Conservation (phyloP, 2,329 filamentous ascomycete genomes). For the Colletotrichum sublineola region DNA sequence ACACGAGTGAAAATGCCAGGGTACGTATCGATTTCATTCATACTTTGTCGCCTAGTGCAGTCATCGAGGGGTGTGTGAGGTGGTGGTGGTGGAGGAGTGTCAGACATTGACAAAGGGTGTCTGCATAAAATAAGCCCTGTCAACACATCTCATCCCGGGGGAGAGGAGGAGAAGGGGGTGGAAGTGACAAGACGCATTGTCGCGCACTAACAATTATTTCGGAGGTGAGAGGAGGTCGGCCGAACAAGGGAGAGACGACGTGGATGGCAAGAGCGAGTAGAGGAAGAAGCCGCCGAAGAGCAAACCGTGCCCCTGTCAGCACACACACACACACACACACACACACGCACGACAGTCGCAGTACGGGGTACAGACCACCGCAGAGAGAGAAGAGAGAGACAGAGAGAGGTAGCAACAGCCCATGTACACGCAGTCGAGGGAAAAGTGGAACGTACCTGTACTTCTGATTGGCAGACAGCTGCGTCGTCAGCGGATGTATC, state of each 20-base stretch:
- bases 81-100: not conserved
- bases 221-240: constrained; percentile 18
- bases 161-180: not conserved
- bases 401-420: constrained; percentile 7
- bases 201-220: constrained; percentile 41
- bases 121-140: constrained; percentile 23
- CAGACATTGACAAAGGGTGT: constrained; percentile 18
- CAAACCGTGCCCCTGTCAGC: constrained; percentile 29
- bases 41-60: not conserved
- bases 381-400: not conserved
- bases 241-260: constrained; percentile 32
- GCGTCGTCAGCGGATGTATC: not conserved
- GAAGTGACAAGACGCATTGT: constrained; percentile 29
- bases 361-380: constrained; percentile 22
- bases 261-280: constrained; percentile 23
- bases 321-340: not conserved
- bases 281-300: constrained; percentile 36
- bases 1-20: not conserved
- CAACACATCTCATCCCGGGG: constrained; percentile 31
- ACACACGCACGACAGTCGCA: constrained; percentile 6
- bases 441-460: not conserved
- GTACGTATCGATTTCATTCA: constrained; percentile 16
- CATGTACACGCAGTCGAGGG: constrained; percentile 1
- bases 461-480: not conserved
- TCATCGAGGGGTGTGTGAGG: not conserved